These are phyloP conservation scores for Davidsoniella virescens DNA, from an alignment of 2,329 filamentous ascomycete species.

Conservation along the genomic window DNA sequence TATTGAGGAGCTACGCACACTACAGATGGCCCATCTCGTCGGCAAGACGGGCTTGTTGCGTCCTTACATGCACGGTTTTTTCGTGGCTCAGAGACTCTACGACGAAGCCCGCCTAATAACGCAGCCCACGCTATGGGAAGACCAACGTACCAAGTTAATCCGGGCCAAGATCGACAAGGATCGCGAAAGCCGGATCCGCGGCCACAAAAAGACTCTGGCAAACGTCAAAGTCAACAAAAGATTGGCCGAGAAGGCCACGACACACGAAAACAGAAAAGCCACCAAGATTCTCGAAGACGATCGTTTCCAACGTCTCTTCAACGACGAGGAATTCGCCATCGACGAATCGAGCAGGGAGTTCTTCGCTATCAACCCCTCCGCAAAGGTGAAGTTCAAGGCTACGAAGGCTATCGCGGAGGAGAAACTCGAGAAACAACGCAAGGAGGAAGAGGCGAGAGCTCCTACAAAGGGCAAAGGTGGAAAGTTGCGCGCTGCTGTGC, in stretches of 20 bases:
- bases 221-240: constrained; percentile 80
- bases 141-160: constrained; percentile 78
- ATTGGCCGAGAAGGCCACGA: constrained; percentile 55
- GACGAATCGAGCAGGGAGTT: constrained; percentile 85
- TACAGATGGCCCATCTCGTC: constrained; percentile 77
- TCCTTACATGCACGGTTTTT: constrained; percentile 99
- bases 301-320: constrained; percentile 78
- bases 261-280: constrained; percentile 29
- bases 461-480: constrained; percentile 8
- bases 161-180: constrained; percentile 96
- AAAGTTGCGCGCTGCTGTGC: constrained; percentile 10
- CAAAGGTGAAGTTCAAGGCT: constrained; percentile 20
- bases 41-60: constrained; percentile 78
- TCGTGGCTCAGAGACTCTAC: constrained; percentile 87
- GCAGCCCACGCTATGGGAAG: constrained; percentile 86
- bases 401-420: constrained; percentile 17
- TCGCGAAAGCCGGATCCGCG: constrained; percentile 82
- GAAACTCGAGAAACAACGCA: constrained; percentile 28
- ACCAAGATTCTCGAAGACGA: constrained; percentile 62
- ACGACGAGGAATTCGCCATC: constrained; percentile 82
- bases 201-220: constrained; percentile 55
- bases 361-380: constrained; percentile 76
- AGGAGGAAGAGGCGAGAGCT: constrained; percentile 15
- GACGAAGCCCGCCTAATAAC: constrained; percentile 87
- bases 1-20: constrained; percentile 62